Base-by-base conservation (phyloP, 176 grass and related monocot genomes). In the Echinochloa phyllopogon region DNA sequence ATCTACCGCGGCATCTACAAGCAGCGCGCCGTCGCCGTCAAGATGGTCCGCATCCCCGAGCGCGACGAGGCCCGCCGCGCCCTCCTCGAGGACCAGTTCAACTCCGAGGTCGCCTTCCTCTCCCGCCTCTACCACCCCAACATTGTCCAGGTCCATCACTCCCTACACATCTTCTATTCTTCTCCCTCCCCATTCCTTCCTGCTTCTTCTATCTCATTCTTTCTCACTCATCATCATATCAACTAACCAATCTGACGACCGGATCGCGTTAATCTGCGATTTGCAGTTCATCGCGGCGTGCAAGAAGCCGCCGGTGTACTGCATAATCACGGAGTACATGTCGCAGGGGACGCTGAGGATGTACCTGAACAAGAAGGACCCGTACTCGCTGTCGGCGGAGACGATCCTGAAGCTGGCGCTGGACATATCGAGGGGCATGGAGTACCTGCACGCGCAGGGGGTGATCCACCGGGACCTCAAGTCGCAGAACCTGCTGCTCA, bases 261-360 rank as follows among this genome's bases (percentile, higher is more conserved):
- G 29, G 29, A 33, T 33, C 29, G 29, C 29, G n/a, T n/a, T n/a
- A n/a, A n/a, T n/a, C n/a, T n/a, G 1, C 29, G 1, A 33, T 33
- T 33, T 33, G 29, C 89, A 96, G 94, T 99, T 99, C 83, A 94
- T 99, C 50, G 97, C 97, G 55, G 97, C 97, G 53, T 80, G 74
- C 94, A 96, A 92, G 91, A 96, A 96, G 78, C 97, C 97, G 16
- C 97, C 97, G 4, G 97, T 99, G 53, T 96, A 96, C 89, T 99
- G 91, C 83, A 96, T 99, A 77, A 99, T 99, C 67, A 99, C 94
- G 1, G 97, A 99, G 86, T 99, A 99, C 92, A 99, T 99, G 97
- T 99, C 97, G 25, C 97, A 99, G 89, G 97, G 97, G 33, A 99
- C 97, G 60, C 92, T 99, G 48, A 40, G 97, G 80, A 96, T 99